phyloP scores from a whole-genome alignment of 441 rosid genomes.

The Populus hybrid region DNA sequence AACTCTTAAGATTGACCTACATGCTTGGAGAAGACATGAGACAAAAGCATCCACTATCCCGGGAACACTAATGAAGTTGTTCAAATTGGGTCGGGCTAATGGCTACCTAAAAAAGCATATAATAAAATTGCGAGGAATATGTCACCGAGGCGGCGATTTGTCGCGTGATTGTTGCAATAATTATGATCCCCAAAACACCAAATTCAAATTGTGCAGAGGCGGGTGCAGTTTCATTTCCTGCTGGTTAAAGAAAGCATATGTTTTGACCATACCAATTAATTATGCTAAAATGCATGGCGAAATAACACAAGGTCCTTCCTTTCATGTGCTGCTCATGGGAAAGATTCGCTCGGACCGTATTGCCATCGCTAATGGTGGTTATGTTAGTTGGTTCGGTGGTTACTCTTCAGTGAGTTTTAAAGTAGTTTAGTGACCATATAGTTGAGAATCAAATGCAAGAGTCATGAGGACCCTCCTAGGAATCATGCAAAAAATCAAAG shows the following conservation, averaged over 20 bases:
- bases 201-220: background rate
- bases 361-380: constrained; percentile 11
- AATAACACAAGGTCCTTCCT: background rate
- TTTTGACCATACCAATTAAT: background rate
- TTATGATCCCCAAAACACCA: background rate
- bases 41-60: background rate
- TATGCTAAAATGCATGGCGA: background rate
- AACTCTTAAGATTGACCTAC: background rate
- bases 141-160: background rate
- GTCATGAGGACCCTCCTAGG: background rate
- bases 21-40: background rate
- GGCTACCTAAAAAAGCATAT: background rate
- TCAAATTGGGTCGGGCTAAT: background rate
- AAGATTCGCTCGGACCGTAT: background rate
- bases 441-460: background rate
- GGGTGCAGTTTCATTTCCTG: background rate
- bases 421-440: background rate
- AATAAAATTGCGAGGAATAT: background rate
- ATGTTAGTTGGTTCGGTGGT: constrained; percentile 14
- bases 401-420: constrained; percentile 3
- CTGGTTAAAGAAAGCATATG: background rate
- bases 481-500: constrained; percentile 6
- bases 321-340: background rate
- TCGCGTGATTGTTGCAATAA: background rate
- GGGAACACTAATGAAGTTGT: background rate